Conservation (phyloP, 75 land plant species). For the Selaginella tamariscina region DNA sequence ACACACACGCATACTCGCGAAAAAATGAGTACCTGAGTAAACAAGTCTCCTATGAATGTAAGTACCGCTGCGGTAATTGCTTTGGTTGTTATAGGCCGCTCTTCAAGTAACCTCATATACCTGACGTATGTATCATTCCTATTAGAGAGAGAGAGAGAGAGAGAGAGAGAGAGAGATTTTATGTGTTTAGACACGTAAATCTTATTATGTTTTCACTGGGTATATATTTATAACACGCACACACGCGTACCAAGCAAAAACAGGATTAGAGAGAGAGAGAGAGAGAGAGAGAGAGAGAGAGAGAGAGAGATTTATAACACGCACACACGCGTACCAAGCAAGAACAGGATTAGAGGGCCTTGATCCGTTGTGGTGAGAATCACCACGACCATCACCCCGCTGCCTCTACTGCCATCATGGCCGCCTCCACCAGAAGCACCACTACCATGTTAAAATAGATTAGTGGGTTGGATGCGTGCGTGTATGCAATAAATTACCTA, state of each 20-base stretch:
- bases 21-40: constrained; percentile 60
- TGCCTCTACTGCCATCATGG: neutral
- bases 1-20: neutral
- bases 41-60: constrained; percentile 60
- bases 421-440: constrained; percentile 17
- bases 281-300: neutral
- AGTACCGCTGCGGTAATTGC: constrained; percentile 68
- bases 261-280: neutral
- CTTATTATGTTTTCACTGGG: neutral
- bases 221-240: neutral
- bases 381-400: constrained; percentile 7
- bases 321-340: neutral
- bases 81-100: constrained; percentile 56
- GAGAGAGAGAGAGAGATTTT: neutral
- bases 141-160: neutral
- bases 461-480: no score
- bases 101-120: constrained; percentile 54
- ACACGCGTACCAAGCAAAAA: neutral
- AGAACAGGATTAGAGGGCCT: neutral
- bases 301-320: neutral
- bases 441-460: constrained; percentile 11
- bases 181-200: neutral
- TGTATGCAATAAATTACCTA: no score
- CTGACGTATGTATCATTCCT: constrained; percentile 20
- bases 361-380: neutral